Evolutionary conservation across 1,284 basidiomycete genomes (phyloP), one percentile per base, ranked within the genome.

Genomic region (Singerocomus rubriflavus): DNA sequence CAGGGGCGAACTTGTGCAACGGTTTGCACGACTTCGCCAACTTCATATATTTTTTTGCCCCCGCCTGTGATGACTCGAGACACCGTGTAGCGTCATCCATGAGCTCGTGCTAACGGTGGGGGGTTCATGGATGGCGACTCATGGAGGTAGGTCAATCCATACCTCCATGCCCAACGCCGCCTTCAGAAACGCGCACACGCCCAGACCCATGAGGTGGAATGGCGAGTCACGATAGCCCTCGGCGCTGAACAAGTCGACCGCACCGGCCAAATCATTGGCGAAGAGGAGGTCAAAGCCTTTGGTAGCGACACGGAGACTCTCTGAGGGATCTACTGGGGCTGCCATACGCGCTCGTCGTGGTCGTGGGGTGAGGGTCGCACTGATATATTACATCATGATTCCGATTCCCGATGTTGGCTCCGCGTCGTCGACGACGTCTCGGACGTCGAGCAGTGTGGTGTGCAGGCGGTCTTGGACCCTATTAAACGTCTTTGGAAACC

Each of bases 91-190:
- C 86, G 55, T 86, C 81, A 12, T 68, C 65, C 57, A 65, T 66
- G 29, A 67, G 63, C 42, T 65, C 63, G 9, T 53, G 62, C 63
- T 64, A 32, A 35, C 5, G n/a, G 25, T 11, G 11, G 14, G 29
- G 8, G 13, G 12, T 33, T 41, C 10, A 44, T 30, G 25, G 8
- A 35, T n/a, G 7, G 33, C 4, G 17, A 27, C 2, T 35, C 8
- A 27, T 3, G 17, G 16, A 16, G 3, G n/a, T 14, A 2, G 17
- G 31, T 29, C 11, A 25, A 13, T 25, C 63, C 73, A n/a, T 38
- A 83, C 84, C 78, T 91, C 88, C 82, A 90, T 82, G 16, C 86
- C 85, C n/a, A 91, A 69, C 1, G 85, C 86, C 2, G 88, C 88
- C 66, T 88, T 82, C 30, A 91, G 69, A 58, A 90, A 90, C 1